These are phyloP conservation scores for Russula olivacea DNA, from an alignment of 768 basidiomycete species.

Conservation along the genomic window DNA sequence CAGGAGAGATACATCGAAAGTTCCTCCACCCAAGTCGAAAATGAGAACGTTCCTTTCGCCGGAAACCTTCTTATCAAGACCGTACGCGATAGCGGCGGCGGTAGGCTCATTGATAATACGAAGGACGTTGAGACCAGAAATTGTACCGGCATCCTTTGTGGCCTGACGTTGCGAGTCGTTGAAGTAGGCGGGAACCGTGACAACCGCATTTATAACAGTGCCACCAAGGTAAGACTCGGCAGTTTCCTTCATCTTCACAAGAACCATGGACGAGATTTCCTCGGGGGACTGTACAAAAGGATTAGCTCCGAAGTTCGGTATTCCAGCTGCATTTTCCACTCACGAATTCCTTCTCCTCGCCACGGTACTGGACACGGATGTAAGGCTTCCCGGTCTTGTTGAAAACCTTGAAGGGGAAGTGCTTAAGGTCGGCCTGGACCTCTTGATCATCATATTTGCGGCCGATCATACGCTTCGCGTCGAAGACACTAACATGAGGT, in stretches of 20 bases:
- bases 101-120: constrained; percentile 99
- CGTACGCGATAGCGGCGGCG: constrained; percentile 96
- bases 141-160: constrained; percentile 95
- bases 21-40: constrained; percentile 98
- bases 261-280: constrained; percentile 97
- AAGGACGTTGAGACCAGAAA: constrained; percentile 90
- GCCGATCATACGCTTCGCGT: constrained; percentile 97
- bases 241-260: constrained; percentile 97
- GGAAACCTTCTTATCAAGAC: constrained; percentile 88
- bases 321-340: constrained; percentile 29
- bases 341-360: constrained; percentile 90
- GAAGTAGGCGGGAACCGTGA: constrained; percentile 97
- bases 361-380: constrained; percentile 85
- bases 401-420: constrained; percentile 93
- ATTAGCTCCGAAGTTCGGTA: not conserved
- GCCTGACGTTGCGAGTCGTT: constrained; percentile 99
- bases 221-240: constrained; percentile 93
- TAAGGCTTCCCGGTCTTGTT: constrained; percentile 85
- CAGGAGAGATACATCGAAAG: constrained; percentile 94
- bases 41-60: constrained; percentile 95
- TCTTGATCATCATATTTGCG: constrained; percentile 83
- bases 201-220: constrained; percentile 82
- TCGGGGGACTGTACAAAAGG: constrained; percentile 66
- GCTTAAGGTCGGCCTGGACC: constrained; percentile 77
- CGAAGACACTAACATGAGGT: constrained; percentile 65